phyloP scores from a whole-genome alignment of 225 moss, liverwort and hornwort species.

The Thuidium tamariscinum region DNA sequence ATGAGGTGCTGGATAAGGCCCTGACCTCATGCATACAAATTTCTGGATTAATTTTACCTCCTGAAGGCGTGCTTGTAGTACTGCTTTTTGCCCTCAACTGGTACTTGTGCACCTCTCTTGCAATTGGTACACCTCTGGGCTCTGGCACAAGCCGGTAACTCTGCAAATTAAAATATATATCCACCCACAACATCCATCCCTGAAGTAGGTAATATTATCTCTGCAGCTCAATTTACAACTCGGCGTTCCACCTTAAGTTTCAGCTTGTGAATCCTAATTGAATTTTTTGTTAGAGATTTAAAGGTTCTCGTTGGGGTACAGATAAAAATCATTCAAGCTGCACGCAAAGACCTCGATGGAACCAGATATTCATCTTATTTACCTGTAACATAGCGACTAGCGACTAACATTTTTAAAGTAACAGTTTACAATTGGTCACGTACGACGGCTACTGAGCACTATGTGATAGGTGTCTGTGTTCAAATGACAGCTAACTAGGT shows the following conservation, averaged over 20 bases:
- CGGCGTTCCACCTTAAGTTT: background rate
- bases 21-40: background rate
- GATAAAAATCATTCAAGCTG: background rate
- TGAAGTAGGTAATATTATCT: background rate
- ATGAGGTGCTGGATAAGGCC: background rate
- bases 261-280: background rate
- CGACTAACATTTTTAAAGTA: background rate
- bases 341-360: background rate
- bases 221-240: background rate
- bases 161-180: background rate
- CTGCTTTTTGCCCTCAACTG: background rate
- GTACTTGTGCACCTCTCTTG: background rate
- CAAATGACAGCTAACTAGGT: background rate
- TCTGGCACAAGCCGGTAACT: background rate
- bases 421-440: background rate
- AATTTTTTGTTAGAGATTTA: no score
- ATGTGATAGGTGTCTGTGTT: background rate
- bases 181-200: background rate
- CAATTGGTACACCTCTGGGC: background rate
- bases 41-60: background rate
- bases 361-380: background rate
- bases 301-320: background rate
- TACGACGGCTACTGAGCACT: background rate
- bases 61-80: background rate
- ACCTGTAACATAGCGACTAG: background rate